Base-by-base conservation (phyloP, 495 filamentous ascomycete species). In the Trichoderma reesei region DNA sequence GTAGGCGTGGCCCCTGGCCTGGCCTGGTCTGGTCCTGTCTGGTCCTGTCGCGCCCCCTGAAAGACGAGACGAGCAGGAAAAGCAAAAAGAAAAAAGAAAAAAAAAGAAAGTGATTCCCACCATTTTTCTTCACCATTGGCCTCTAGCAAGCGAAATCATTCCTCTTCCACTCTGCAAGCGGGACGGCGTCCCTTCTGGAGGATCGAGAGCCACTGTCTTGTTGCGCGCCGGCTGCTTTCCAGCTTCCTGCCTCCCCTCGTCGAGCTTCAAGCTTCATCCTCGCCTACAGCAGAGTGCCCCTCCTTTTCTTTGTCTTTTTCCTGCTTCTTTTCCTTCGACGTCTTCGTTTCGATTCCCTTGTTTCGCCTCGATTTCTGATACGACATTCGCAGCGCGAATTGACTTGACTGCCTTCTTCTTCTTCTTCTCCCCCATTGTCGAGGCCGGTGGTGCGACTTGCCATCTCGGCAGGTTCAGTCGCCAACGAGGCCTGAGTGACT, bases 11-110 rank as follows among this genome's bases (percentile, higher is more conserved):
- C 51, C 51, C 51, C 51, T 56, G 51, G 51, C 51, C 8, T 33
- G 51, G 51, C n/a, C n/a, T n/a, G n/a, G n/a, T n/a, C n/a, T n/a
- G n/a, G n/a, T n/a, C n/a, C n/a, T n/a, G n/a, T n/a, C n/a, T n/a
- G n/a, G n/a, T 33, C 51, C 7, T 56, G 51, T 56, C 51, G 51
- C 51, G 51, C 51, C 51, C 51, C 51, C n/a, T 56, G 51, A 56
- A 56, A 26, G 51, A n/a, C n/a, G 20, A n/a, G 51, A 56, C 51
- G 51, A 56, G 20, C 51, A 56, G 34, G 20, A 56, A 56, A n/a
- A n/a, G n/a, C n/a, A n/a, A n/a, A n/a, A n/a, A n/a, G n/a, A n/a
- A n/a, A n/a, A 26, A 26, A 26, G 1, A 26, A 26, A 26, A 26
- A 26, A 26, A 26, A 26, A 26, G 26, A 26, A 26, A 26, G 26